These are phyloP conservation scores for Coix lacrymajobi DNA, from an alignment of 176 grass and related monocot genomes.

Conservation along the genomic window DNA sequence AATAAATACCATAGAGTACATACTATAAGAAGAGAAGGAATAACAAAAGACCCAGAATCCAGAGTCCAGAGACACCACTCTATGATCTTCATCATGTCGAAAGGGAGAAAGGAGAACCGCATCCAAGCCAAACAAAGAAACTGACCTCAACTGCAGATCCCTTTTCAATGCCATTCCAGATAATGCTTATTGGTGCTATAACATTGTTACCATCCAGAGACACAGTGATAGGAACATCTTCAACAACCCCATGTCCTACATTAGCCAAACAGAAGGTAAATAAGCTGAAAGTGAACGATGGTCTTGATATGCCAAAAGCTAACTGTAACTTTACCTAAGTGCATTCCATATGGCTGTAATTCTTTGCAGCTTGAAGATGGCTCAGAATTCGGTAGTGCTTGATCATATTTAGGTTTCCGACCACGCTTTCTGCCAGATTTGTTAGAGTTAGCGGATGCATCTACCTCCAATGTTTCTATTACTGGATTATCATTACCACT, in stretches of 20 bases:
- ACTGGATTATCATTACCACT: background rate
- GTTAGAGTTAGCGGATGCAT: constrained; percentile 21
- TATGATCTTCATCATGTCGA: background rate
- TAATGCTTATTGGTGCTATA: constrained; percentile 26
- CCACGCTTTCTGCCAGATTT: constrained; percentile 34
- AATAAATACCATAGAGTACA: background rate
- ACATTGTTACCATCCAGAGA: constrained; percentile 36
- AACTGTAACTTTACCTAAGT: constrained; percentile 32
- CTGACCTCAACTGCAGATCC: constrained; percentile 80
- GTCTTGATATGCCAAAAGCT: constrained; percentile 6
- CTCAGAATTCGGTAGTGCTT: constrained; percentile 12
- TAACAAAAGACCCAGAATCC: background rate
- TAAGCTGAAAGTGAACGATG: constrained; percentile 16
- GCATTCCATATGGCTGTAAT: constrained; percentile 28
- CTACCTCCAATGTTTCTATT: constrained; percentile 20
- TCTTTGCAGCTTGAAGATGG: constrained; percentile 38
- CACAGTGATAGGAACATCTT: constrained; percentile 24
- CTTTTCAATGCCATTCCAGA: constrained; percentile 65
- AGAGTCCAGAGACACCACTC: background rate
- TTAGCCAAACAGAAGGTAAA: constrained; percentile 34
- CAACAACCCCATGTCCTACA: constrained; percentile 37
- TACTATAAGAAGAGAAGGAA: background rate
- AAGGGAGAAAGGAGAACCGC: background rate
- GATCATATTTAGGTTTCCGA: constrained; percentile 32
- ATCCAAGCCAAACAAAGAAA: constrained; percentile 10